Evolutionary conservation across 257 asterid species (phyloP).

Genomic region (Handroanthus guayacan): DNA sequence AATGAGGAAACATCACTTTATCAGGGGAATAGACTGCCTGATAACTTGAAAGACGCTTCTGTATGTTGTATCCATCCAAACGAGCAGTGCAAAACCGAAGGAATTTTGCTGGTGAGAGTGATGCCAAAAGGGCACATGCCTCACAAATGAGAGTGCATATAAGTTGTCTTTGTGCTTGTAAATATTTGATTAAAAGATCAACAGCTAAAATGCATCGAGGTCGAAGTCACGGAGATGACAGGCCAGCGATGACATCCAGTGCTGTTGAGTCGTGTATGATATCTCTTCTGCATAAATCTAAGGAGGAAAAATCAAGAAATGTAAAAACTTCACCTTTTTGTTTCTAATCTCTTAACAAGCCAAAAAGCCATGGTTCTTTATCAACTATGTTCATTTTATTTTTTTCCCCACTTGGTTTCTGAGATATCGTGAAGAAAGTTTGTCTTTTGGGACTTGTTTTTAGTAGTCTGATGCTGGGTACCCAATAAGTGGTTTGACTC

Average conservation of each 20-base stretch:
- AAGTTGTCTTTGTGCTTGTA: slow-evolving; percentile 60
- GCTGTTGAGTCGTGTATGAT: slow-evolving; percentile 60
- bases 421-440: background rate
- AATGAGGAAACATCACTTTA: slow-evolving; percentile 35
- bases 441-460: background rate
- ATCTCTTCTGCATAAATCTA: slow-evolving; percentile 50
- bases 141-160: slow-evolving; percentile 53
- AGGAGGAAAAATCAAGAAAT: slow-evolving; percentile 52
- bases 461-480: no score
- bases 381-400: background rate
- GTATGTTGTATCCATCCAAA: background rate
- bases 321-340: slow-evolving; percentile 47
- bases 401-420: background rate
- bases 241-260: slow-evolving; percentile 52
- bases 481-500: no score
- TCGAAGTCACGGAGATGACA: slow-evolving; percentile 93
- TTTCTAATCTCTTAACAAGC: slow-evolving; percentile 41
- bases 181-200: slow-evolving; percentile 56
- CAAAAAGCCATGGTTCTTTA: slow-evolving; percentile 28
- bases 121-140: slow-evolving; percentile 57
- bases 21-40: background rate
- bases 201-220: slow-evolving; percentile 67
- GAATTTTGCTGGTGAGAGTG: slow-evolving; percentile 55
- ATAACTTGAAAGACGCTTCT: background rate
- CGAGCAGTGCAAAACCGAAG: slow-evolving; percentile 33